Conservation (phyloP, 495 filamentous ascomycete genomes). For the Entonaema liquescens region DNA sequence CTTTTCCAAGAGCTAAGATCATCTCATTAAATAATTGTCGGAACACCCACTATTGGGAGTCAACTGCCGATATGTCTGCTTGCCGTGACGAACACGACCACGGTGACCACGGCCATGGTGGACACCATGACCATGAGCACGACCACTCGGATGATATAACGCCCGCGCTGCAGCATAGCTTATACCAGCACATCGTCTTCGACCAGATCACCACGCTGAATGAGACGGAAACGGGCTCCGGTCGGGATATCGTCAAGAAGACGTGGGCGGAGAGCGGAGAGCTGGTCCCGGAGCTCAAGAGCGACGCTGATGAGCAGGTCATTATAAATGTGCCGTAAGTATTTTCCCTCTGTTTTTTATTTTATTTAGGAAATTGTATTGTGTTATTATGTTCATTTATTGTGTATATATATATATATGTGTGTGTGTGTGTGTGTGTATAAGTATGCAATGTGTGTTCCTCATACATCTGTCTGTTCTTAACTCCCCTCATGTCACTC, state of each 20-base stretch:
- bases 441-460: too few relatives aligned
- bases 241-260: constrained; percentile 82
- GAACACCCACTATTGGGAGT: not conserved
- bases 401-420: too few relatives aligned
- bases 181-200: constrained; percentile 93
- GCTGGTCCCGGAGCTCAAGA: constrained; percentile 75
- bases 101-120: constrained; percentile 42
- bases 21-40: not conserved
- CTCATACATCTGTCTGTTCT: not conserved
- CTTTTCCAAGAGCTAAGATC: not conserved
- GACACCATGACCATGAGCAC: constrained; percentile 57
- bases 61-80: constrained; percentile 54
- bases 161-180: constrained; percentile 83
- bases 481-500: not conserved
- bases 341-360: constrained; percentile 17
- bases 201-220: constrained; percentile 86
- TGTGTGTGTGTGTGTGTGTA: too few relatives aligned
- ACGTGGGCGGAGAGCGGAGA: constrained; percentile 84
- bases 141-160: constrained; percentile 91
- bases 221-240: constrained; percentile 72
- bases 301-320: constrained; percentile 92
- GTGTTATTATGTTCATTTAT: too few relatives aligned
- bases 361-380: not conserved
- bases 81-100: constrained; percentile 57
- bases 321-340: constrained; percentile 90